Evolutionary conservation across 208 protist genomes (phyloP), one percentile per base, ranked within the genome.

Genomic region (Phytomonas sp.): DNA sequence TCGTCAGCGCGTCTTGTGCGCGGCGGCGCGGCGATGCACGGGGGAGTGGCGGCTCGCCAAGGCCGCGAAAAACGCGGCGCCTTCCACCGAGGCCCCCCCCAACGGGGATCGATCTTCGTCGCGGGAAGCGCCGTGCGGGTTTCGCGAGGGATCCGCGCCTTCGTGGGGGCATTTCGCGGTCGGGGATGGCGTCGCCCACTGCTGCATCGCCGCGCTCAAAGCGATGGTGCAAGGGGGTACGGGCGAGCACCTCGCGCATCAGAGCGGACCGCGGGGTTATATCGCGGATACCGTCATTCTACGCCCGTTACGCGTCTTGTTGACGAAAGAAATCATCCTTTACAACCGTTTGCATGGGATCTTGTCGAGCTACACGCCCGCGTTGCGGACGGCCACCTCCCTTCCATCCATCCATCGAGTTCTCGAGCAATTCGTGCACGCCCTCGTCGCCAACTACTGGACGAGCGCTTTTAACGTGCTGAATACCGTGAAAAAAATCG

Each of bases 401-500:
- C 43, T 80, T 26, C 81, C 73, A 0, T 92, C 87, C 9, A 66
- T 92, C 23, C 73, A 81, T 66, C 79, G 86, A 33, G 74, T 70
- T 2, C 62, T 96, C 23, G 87, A 96, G 78, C 28, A 70, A 4
- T 96, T 96, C 71, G 79, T 93, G 46, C 71, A 81, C 34, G 73
- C 56, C 1, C 80, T 89, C 67, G 72, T 83, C 28, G 6, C 36
- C 0, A 70, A 72, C 32, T 91, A 87, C 56, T 80, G 79, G 53
- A 86, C 91, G 2, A 84, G 82, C 61, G 67, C 92, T n/a, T 96
- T 93, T 68, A 96, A 96, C 67, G 79, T 93, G 37, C 67, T 96
- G 13, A 91, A 82, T 71, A 89, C 80, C 7, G 82, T 83, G 7
- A 79, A 75, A 40, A 85, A 84, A 61, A 65, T 95, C 30, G 62